A percentile compares a stretch with the other conserved stretches of the same genome.
phyloP scores from a whole-genome alignment of 306 rosid genomes.

The Heteromeles arbutifolia region DNA sequence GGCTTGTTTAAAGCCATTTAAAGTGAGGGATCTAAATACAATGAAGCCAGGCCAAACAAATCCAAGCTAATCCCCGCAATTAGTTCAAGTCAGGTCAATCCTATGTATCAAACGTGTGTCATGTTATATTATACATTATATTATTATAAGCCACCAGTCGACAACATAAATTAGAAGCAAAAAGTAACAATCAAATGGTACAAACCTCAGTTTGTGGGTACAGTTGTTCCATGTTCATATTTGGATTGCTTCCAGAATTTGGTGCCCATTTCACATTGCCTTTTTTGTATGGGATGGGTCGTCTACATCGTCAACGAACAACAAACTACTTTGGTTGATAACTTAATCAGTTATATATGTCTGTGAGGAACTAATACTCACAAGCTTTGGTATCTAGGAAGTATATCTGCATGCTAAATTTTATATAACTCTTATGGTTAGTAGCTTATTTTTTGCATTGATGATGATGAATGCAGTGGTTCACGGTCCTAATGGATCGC shows the following conservation, averaged over 20 bases:
- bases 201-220: not conserved
- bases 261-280: slow-evolving; percentile 8
- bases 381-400: not conserved
- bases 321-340: too few species aligned
- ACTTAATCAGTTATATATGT: too few species aligned
- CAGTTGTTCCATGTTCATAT: not conserved
- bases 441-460: not conserved
- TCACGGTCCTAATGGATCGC: slow-evolving; percentile 80
- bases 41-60: not conserved
- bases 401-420: not conserved
- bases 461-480: slow-evolving; percentile 48
- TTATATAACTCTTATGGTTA: not conserved
- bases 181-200: not conserved
- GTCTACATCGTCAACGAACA: too few species aligned
- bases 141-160: too few species aligned
- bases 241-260: slow-evolving; percentile 4
- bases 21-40: not conserved
- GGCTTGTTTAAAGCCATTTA: too few species aligned
- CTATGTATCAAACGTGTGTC: not conserved
- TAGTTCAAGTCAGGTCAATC: not conserved
- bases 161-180: not conserved
- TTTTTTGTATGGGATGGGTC: not conserved
- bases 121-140: too few species aligned
- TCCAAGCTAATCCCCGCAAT: too few species aligned
- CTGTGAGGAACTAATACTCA: not conserved